Percentiles rank a stretch among this genome's conserved stretches.
Evolutionary conservation across 1,284 basidiomycete genomes (phyloP).

Genomic region (Tetrapyrgos nigripes): DNA sequence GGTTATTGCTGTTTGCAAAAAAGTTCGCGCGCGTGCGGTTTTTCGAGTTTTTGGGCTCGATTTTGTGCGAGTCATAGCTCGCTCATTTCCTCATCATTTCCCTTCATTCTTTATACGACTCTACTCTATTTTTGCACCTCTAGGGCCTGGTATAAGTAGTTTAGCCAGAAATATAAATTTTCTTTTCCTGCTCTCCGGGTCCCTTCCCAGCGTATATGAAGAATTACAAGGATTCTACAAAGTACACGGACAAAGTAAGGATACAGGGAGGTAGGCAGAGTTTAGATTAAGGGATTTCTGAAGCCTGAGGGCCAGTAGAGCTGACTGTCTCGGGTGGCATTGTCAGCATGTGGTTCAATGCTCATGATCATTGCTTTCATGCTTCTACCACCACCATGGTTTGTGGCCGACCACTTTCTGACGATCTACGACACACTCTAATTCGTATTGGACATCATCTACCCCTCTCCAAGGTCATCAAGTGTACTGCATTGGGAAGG

Average conservation of each 20-base stretch:
- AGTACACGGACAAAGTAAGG: too few species aligned
- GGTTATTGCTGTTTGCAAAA: background rate
- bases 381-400: background rate
- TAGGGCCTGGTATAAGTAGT: too few species aligned
- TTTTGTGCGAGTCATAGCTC: background rate
- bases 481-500: too few species aligned
- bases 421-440: background rate
- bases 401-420: background rate
- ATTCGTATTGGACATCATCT: background rate
- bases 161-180: too few species aligned
- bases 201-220: too few species aligned
- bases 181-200: too few species aligned
- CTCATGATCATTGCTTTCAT: too few species aligned
- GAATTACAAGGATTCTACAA: too few species aligned
- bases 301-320: background rate
- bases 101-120: too few species aligned
- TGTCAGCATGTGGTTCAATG: background rate
- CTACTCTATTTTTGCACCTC: too few species aligned
- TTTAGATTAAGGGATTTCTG: too few species aligned
- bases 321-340: background rate
- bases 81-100: background rate
- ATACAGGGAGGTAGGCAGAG: too few species aligned
- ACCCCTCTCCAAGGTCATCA: background rate
- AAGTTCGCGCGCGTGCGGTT: background rate
- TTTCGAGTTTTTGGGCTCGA: background rate